A percentile compares a stretch with the other conserved stretches of the same genome.
These are phyloP conservation scores for Trichoderma sp. DNA, from an alignment of 2,329 filamentous ascomycete species.

Conservation along the genomic window DNA sequence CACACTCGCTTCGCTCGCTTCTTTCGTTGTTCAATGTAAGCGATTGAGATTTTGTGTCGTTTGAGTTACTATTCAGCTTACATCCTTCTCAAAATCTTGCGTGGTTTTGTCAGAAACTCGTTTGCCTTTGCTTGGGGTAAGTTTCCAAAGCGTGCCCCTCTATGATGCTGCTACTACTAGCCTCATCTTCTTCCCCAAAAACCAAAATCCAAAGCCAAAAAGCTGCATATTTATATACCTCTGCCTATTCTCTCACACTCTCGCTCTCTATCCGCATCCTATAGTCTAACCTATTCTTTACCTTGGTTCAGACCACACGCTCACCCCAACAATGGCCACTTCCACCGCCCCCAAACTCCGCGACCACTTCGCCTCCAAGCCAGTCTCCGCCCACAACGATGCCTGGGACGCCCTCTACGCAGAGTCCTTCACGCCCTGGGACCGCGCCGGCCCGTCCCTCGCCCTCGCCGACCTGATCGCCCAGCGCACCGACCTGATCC, in stretches of 20 bases:
- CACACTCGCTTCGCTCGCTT: background rate
- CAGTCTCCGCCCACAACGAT: slow-evolving; percentile 42
- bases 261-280: too few species aligned
- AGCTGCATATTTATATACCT: background rate
- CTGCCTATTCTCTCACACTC: background rate
- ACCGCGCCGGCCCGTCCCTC: slow-evolving; percentile 56
- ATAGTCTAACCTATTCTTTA: background rate
- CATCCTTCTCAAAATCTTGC: background rate
- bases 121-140: background rate
- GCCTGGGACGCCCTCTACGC: slow-evolving; percentile 56
- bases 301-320: background rate
- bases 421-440: slow-evolving; percentile 56
- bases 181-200: background rate
- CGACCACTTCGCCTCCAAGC: slow-evolving; percentile 42
- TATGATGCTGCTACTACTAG: background rate
- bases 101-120: background rate
- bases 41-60: background rate
- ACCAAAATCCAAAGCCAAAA: background rate
- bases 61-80: background rate
- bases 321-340: background rate
- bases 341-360: slow-evolving; percentile 36
- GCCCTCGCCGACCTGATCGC: slow-evolving; percentile 58
- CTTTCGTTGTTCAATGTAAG: background rate
- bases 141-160: background rate
- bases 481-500: slow-evolving; percentile 51